phyloP scores from a whole-genome alignment of 1,139 yeast genomes.

The Suhomyces bolitotheri region DNA sequence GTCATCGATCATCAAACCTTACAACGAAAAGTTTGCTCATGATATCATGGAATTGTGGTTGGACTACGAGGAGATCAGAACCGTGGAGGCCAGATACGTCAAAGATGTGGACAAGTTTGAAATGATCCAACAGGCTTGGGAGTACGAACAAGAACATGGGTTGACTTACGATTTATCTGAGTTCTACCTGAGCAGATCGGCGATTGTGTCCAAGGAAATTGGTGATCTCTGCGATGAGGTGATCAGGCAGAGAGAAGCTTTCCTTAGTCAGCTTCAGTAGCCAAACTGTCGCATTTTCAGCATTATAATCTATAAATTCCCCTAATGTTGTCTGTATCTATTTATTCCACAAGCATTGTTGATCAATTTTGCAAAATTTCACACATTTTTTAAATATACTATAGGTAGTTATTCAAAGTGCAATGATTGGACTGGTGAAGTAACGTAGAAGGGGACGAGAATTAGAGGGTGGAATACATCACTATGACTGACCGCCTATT shows the following conservation, averaged over 20 bases:
- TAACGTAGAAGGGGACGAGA: no score
- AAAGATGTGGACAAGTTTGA: conserved; percentile 95
- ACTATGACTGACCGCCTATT: no score
- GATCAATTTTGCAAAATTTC: no score
- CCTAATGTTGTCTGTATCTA: no score
- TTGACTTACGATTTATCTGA: conserved; percentile 62
- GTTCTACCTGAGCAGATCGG: conserved; percentile 62
- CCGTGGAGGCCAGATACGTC: conserved; percentile 82
- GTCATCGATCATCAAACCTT: conserved; percentile 58
- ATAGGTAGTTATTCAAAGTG: no score
- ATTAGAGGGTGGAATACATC: no score
- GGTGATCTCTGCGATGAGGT: conserved; percentile 69
- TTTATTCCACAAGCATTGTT: no score
- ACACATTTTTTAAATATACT: no score
- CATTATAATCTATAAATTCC: no score
- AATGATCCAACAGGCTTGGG: conserved; percentile 86
- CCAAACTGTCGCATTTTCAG: background rate
- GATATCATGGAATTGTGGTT: conserved; percentile 79
- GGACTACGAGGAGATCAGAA: conserved; percentile 84
- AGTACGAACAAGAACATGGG: conserved; percentile 71
- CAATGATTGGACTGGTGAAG: no score
- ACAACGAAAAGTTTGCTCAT: conserved; percentile 61
- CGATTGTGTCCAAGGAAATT: conserved; percentile 74
- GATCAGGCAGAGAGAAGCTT: conserved; percentile 54
- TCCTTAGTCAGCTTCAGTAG: conserved; percentile 2